Base-by-base conservation (phyloP, 2,329 filamentous ascomycete species). In the Phyllachora maydis region DNA sequence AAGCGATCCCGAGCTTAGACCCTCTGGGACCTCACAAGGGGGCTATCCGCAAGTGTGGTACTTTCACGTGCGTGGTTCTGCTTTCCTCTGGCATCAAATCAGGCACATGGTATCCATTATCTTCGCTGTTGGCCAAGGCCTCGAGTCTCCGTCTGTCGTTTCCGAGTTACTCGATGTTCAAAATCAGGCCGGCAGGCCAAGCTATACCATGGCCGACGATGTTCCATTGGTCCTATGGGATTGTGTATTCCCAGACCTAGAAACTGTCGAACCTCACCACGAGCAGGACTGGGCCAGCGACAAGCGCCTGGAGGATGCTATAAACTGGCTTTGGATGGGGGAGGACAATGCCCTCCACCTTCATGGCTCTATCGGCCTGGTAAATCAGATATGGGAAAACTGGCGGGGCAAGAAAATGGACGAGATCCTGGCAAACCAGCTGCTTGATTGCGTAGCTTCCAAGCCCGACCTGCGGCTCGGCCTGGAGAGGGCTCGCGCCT, bases 1-100 rank as follows among this genome's bases (percentile, higher is more conserved):
- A 3, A 42, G 46, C 6, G 35, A 40, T 11, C 33, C 50, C 3
- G 52, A 55, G 15, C 61, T 63, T 40, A 33, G 48, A 35, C 43
- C 50, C 26, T 18, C 40, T 27, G 25, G 37, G 4, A 21, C 27
- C 21, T 11, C 25, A 11, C 29, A 24, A 3, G 27, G 28, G 4
- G 30, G 18, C 5, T 39, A 47, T 25, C 60, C 69, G 5, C 77
- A 79, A 39, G 63, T 93, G 9, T 95, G 90, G 51, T 72, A 74
- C 30, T 90, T 98, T 47, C 72, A 74, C 28, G 69, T 98, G 19
- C 69, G 83, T 35, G 88, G 88, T 11, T 82, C 76, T 6, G 88
- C 83, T 2, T 98, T 98, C 47, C 52, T 98, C 22, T 98, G 88
- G 88, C 88, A 98, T 50, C 88, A 98, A 51, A 90, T 98, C 35